Evolutionary conservation across 805 yeast genomes (phyloP), one percentile per base, ranked within the genome.

Genomic region (Metschnikowia shivogae): DNA sequence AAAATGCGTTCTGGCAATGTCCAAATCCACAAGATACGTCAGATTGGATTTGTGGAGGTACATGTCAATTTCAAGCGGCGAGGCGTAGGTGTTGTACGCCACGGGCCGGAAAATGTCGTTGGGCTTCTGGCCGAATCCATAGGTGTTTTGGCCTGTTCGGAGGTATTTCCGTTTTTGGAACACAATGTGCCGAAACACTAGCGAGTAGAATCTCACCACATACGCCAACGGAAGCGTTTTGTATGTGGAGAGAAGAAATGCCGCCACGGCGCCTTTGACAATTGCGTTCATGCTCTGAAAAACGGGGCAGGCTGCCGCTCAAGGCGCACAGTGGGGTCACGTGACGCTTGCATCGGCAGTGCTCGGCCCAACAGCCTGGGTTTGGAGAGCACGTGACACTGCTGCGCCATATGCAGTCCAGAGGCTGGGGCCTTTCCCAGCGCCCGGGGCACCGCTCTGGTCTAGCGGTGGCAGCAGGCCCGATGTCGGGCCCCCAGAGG

Each of bases 1-100:
- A 44, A 83, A 63, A 45, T 81, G 79, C 6, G 86, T 73, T 59
- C 97, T 78, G 3, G 87, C 81, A 50, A 89, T 72, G 60, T 90
- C 97, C 60, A 88, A 69, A 53, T 90, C 97, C 14, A 73, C 67
- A 57, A 86, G 84, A 64, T 90, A 92, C 1, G 96, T 85, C 6
- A 92, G 81, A 62, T 92, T 92, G 45, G 85, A 80, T 68, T 90
- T 92, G 70, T 90, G 98, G 39, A 89, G 56, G 59, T 88, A 88
- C 69, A 86, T 77, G 63, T 90, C 97, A 59, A 88, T 81, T 60
- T 90, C 97, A 57, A 86, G 65, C 6, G 86, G 80, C 1, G 92
- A 82, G 26, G 85, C 86, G 48, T 78, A 79, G 0, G 89, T 76
- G 19, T 61, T 52, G 51, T 69, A 69, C 11, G 60, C 55, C 1